phyloP scores from a whole-genome alignment of 768 basidiomycete genomes.

The Pisolithus marmoratus region DNA sequence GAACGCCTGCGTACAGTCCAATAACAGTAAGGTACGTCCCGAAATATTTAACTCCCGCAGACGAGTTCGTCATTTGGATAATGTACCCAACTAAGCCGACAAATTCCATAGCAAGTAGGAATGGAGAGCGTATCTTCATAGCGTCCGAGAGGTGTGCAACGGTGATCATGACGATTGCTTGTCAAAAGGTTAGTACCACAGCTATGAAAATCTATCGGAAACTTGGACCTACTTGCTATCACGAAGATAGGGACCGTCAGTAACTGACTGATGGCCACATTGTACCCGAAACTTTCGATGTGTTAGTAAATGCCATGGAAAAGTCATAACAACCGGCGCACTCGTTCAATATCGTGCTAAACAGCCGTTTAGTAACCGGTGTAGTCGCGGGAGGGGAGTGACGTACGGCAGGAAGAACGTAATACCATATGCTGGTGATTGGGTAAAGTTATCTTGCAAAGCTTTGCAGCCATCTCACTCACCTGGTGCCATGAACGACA shows the following conservation, averaged over 20 bases:
- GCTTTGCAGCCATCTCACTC: conserved; percentile 21
- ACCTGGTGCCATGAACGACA: conserved; percentile 55
- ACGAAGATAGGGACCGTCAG: conserved; percentile 62
- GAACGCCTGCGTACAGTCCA: conserved; percentile 53
- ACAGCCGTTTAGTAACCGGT: background rate
- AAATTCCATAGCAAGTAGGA: conserved; percentile 44
- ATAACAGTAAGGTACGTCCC: conserved; percentile 60
- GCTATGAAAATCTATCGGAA: background rate
- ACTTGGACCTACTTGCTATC: conserved; percentile 40
- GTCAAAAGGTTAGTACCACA: background rate
- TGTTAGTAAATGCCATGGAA: background rate
- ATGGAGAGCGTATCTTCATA: conserved; percentile 48
- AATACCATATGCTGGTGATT: conserved; percentile 49
- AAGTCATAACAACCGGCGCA: conserved; percentile 11
- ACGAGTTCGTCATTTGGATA: conserved; percentile 51
- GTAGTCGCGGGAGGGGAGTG: background rate
- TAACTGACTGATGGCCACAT: conserved; percentile 48
- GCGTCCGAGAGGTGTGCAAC: conserved; percentile 56
- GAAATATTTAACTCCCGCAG: conserved; percentile 57
- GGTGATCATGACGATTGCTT: conserved; percentile 47
- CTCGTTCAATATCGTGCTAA: conserved; percentile 56
- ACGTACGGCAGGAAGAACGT: conserved; percentile 61
- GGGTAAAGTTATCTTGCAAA: background rate
- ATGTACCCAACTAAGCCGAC: conserved; percentile 51
- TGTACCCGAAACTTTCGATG: conserved; percentile 48